phyloP scores from a whole-genome alignment of 148 eudicot species.

The Mesembryanthemum crystallinum region DNA sequence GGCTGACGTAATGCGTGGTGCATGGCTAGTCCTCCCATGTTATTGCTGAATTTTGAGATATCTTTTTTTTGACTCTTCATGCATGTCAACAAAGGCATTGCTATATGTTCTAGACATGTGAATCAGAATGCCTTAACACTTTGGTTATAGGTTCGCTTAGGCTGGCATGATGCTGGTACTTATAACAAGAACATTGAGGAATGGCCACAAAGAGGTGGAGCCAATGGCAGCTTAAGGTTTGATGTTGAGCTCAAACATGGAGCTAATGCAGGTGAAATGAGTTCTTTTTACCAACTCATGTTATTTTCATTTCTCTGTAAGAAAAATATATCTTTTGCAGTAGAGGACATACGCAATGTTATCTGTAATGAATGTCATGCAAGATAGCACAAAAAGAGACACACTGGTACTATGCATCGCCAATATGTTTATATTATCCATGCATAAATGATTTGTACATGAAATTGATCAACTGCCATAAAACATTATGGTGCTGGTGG shows the following conservation, averaged over 20 bases:
- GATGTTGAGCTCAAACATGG: constrained; percentile 89
- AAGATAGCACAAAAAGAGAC: too few species aligned
- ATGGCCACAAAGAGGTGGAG: constrained; percentile 98
- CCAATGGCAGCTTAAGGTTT: constrained; percentile 91
- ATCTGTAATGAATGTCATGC: too few species aligned
- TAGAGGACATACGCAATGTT: too few species aligned
- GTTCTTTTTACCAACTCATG: not conserved
- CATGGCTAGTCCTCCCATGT: not conserved
- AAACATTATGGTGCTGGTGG: too few species aligned
- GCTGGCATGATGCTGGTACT: constrained; percentile 99
- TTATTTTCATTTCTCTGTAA: too few species aligned
- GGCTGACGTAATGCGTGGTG: not conserved
- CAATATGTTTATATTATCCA: too few species aligned
- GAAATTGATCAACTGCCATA: too few species aligned
- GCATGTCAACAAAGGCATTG: not conserved
- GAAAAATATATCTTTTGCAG: too few species aligned
- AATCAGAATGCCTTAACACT: not conserved
- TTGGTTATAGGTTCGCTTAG: constrained; percentile 71
- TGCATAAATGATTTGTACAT: too few species aligned
- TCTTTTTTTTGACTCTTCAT: not conserved
- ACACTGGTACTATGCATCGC: too few species aligned
- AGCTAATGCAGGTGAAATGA: constrained; percentile 80
- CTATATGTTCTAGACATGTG: not conserved
- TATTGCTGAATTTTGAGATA: not conserved
- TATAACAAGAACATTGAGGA: constrained; percentile 83